A percentile compares a stretch with the other conserved stretches of the same genome.
Conservation (phyloP, 176 grass and related monocot genomes). For the Zea luxurians region DNA sequence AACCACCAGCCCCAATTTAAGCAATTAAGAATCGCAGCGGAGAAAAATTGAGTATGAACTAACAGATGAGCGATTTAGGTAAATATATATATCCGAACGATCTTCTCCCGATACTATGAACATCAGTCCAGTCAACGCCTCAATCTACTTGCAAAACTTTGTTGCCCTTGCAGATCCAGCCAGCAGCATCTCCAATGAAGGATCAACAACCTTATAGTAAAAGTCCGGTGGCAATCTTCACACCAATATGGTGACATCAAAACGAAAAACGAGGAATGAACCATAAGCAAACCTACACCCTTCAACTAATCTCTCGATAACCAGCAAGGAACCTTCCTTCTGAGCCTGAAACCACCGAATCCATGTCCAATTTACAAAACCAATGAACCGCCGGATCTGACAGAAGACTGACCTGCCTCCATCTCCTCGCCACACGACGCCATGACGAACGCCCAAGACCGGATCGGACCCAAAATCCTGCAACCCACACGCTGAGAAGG, state of each 20-base stretch:
- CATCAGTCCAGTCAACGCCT: neutral
- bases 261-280: neutral
- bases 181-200: neutral
- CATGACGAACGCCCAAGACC: neutral
- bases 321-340: neutral
- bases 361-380: conserved; percentile 28
- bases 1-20: neutral
- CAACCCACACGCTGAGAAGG: conserved; percentile 9
- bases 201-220: neutral
- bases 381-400: neutral
- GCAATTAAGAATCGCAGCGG: neutral
- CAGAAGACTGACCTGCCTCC: conserved; percentile 41
- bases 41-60: neutral
- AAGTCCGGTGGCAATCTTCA: neutral
- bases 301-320: neutral
- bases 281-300: neutral
- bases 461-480: conserved; percentile 4
- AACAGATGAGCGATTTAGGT: neutral
- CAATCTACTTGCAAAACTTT: neutral
- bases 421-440: neutral
- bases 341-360: conserved; percentile 30
- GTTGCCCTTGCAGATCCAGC: neutral
- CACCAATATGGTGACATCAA: neutral
- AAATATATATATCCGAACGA: conserved; percentile 22
- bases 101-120: neutral